Conservation (phyloP, 768 basidiomycete genomes). For the Cystofilobasidium capitatum region DNA sequence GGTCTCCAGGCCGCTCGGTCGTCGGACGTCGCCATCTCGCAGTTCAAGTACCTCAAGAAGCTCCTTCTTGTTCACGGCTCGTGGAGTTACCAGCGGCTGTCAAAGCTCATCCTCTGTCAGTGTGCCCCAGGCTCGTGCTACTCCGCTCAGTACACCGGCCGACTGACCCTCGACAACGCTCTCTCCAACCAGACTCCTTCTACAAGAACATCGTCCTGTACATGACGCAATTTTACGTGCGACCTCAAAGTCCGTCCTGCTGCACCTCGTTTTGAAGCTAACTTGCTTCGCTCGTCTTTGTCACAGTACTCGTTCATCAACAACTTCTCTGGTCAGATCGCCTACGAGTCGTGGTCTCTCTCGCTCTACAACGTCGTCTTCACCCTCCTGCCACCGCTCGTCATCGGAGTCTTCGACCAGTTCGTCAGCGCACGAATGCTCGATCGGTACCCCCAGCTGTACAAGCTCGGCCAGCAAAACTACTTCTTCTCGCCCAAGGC, state of each 20-base stretch:
- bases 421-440: slow-evolving; percentile 94
- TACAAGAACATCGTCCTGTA: slow-evolving; percentile 98
- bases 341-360: slow-evolving; percentile 97
- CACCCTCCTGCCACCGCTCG: slow-evolving; percentile 88
- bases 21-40: slow-evolving; percentile 93
- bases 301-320: slow-evolving; percentile 95
- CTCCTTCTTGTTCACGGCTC: slow-evolving; percentile 91
- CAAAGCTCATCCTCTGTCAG: slow-evolving; percentile 90
- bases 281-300: slow-evolving; percentile 2
- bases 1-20: slow-evolving; percentile 97
- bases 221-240: slow-evolving; percentile 97
- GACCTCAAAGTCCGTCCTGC: no score
- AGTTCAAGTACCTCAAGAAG: slow-evolving; percentile 93
- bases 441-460: slow-evolving; percentile 93
- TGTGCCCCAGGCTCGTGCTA: slow-evolving; percentile 25
- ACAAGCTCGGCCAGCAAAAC: slow-evolving; percentile 87
- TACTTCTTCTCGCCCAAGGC: slow-evolving; percentile 54
- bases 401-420: slow-evolving; percentile 96
- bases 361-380: slow-evolving; percentile 95
- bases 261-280: slow-evolving; percentile 22
- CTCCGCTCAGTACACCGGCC: background rate
- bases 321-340: slow-evolving; percentile 97
- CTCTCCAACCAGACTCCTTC: slow-evolving; percentile 76
- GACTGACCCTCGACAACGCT: background rate
- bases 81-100: slow-evolving; percentile 93